Base-by-base conservation (phyloP, 1,284 basidiomycete genomes). In the Cutaneotrichosporon cutaneum region DNA sequence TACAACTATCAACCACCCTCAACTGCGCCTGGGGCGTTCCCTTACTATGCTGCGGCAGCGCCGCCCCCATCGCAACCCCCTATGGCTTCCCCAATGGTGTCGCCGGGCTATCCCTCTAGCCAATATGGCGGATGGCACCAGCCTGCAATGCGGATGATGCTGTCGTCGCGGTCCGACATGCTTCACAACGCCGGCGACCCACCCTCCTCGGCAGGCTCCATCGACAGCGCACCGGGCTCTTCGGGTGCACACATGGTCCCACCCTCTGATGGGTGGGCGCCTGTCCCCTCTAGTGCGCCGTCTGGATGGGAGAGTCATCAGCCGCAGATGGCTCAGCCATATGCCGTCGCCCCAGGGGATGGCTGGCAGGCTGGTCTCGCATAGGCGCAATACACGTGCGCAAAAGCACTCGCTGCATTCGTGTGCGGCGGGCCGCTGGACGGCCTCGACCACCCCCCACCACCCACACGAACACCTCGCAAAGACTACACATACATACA, bases 1-100 rank as follows among this genome's bases (percentile, higher is more conserved):
- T 67, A 67, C 63, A 64, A 60, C 52, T 67, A 67, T 54, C 66
- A 67, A 36, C 66, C 66, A 4, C 66, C 66, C 8, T 61, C 66
- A 4, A 62, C 62, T 0, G 66, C 66, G 9, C 66, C 66, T 1
- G 62, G 63, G 0, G 56, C 60, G 9, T 62, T 64, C 50, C 33
- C 64, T 51, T 64, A 62, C 56, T 60, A 54, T 6, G 27, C 53
- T 8, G 18, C 53, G 9, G 33, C 56, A 18, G 18, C 59, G 0
- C 58, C 47, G 6, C 36, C 60, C 16, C 55, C 59, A 0, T 53
- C 59, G 5, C 58, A 64, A 27, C 52, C 55, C 2, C 54, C 58
- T 8, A 56, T 64, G 54, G 22, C 66, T 4, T 67, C 66, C 22
- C 66, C 66, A 3, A 58, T 64, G 21, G 56, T 62, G 8, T 67